Percentiles rank a stretch among this genome's conserved stretches.
These are phyloP conservation scores for Ceratobasidium theobromae DNA, from an alignment of 1,284 basidiomycete species.

Conservation along the genomic window DNA sequence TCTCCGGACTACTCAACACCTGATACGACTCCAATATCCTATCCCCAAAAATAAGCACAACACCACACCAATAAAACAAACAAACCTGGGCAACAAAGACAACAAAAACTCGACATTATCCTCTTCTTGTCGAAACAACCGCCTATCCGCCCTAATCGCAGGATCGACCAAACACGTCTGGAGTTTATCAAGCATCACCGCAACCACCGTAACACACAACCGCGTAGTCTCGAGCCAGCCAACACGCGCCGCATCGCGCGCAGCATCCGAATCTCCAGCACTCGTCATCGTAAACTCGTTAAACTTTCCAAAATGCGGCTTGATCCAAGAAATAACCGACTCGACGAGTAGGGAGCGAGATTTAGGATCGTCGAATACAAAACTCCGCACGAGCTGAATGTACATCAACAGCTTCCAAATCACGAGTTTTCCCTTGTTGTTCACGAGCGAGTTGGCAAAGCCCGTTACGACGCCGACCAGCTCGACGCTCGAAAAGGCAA, in stretches of 20 bases:
- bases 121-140: conserved; percentile 74
- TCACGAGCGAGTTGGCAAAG: conserved; percentile 83
- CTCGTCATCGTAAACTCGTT: conserved; percentile 72
- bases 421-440: conserved; percentile 80
- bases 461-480: conserved; percentile 80
- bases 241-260: conserved; percentile 74
- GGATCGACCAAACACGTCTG: conserved; percentile 79
- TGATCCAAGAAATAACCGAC: conserved; percentile 89
- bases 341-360: conserved; percentile 84
- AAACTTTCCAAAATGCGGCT: conserved; percentile 90
- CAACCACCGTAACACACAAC: conserved; percentile 79
- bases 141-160: conserved; percentile 60
- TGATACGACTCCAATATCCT: conserved; percentile 85
- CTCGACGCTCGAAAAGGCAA: conserved; percentile 77
- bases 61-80: conserved; percentile 24
- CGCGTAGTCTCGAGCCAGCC: conserved; percentile 89
- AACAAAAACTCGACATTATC: conserved; percentile 91
- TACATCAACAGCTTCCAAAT: conserved; percentile 95
- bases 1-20: conserved; percentile 73
- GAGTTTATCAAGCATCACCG: conserved; percentile 88
- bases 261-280: conserved; percentile 62
- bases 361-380: conserved; percentile 81
- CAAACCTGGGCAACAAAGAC: conserved; percentile 80
- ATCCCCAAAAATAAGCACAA: conserved; percentile 3
- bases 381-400: conserved; percentile 84